A percentile compares a stretch with the other conserved stretches of the same genome.
These are phyloP conservation scores for Cymodocea nodosa DNA, from an alignment of 116 monocot species.

Conservation along the genomic window DNA sequence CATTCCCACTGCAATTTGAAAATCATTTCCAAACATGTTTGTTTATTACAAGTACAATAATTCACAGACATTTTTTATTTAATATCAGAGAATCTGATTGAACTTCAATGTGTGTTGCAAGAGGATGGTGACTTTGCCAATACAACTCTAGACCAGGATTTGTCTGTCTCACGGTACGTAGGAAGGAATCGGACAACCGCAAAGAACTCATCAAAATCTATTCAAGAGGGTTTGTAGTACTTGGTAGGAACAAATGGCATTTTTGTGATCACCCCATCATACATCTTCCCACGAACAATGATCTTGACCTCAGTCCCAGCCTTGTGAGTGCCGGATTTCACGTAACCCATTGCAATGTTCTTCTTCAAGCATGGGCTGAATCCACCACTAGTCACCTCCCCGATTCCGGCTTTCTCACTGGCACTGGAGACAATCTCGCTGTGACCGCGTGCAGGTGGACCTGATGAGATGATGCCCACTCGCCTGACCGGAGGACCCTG, in stretches of 20 bases:
- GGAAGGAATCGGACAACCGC: no score
- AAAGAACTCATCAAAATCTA: not conserved
- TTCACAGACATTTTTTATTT: no score
- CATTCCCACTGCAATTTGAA: no score
- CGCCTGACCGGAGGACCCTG: slow-evolving; percentile 78
- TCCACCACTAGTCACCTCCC: slow-evolving; percentile 97
- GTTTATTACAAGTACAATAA: no score
- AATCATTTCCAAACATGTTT: no score
- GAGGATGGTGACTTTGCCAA: no score
- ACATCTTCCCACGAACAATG: slow-evolving; percentile 55
- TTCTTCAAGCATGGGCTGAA: slow-evolving; percentile 97
- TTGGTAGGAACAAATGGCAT: slow-evolving; percentile 98
- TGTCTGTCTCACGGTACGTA: no score
- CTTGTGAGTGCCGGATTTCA: slow-evolving; percentile 80
- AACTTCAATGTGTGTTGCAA: no score
- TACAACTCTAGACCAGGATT: no score
- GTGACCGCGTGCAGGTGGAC: slow-evolving; percentile 81
- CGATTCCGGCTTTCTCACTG: slow-evolving; percentile 71
- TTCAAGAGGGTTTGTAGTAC: slow-evolving; percentile 66
- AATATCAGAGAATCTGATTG: no score
- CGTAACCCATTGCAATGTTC: slow-evolving; percentile 98
- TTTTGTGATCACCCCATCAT: slow-evolving; percentile 77
- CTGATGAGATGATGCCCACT: slow-evolving; percentile 72
- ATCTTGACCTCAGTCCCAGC: slow-evolving; percentile 78
- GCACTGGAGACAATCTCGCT: slow-evolving; percentile 43